A percentile compares a stretch with the other conserved stretches of the same genome.
phyloP scores from a whole-genome alignment of 2,329 filamentous ascomycete genomes.

The Epichloe glyceriae region DNA sequence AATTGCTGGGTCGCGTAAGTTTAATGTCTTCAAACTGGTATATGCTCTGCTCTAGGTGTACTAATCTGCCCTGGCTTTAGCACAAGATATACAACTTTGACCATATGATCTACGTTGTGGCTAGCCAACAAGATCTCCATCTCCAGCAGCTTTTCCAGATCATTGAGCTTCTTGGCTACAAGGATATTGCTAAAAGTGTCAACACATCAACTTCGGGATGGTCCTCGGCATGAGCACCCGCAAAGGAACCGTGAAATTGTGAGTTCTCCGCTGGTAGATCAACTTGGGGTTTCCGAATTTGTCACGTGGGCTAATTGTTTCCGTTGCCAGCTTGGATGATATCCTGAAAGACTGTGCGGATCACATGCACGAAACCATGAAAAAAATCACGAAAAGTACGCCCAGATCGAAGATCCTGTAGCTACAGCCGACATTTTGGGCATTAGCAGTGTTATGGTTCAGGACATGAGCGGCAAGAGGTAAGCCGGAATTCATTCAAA shows the following conservation, averaged over 20 bases:
- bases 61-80: slow-evolving; percentile 4
- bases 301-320: neutral
- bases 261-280: neutral
- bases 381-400: slow-evolving; percentile 81
- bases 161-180: slow-evolving; percentile 55
- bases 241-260: slow-evolving; percentile 61
- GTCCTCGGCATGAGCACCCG: slow-evolving; percentile 59
- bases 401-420: slow-evolving; percentile 73
- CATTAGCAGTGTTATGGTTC: slow-evolving; percentile 92
- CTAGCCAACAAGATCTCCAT: slow-evolving; percentile 58
- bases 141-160: slow-evolving; percentile 62
- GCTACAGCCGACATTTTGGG: slow-evolving; percentile 77
- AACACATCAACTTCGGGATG: slow-evolving; percentile 66
- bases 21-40: neutral
- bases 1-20: slow-evolving; percentile 47
- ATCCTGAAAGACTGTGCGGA: slow-evolving; percentile 55
- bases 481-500: slow-evolving; percentile 23
- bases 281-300: slow-evolving; percentile 1
- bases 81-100: slow-evolving; percentile 53
- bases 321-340: slow-evolving; percentile 7
- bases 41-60: neutral
- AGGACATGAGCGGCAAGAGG: slow-evolving; percentile 95
- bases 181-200: slow-evolving; percentile 55
- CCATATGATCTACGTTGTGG: slow-evolving; percentile 70
- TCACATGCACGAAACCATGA: slow-evolving; percentile 98